Evolutionary conservation across 371 early-diverging fungal genomes (phyloP).

Genomic region (Circinella minor): DNA sequence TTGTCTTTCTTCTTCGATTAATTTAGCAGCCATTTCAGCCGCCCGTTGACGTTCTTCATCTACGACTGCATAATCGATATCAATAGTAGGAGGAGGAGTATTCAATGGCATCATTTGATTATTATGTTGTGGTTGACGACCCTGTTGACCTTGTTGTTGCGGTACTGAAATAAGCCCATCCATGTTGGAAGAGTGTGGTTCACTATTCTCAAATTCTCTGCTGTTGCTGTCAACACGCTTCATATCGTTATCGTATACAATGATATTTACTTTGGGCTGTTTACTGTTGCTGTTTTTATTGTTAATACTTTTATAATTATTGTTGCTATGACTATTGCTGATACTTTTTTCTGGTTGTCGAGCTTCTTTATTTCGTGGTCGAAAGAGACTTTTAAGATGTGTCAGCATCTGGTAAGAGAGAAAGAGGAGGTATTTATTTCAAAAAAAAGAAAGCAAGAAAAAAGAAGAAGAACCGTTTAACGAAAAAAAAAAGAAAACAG

Average conservation of each 20-base stretch:
- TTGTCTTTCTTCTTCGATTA: conserved; percentile 17
- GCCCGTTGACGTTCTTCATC: conserved; percentile 16
- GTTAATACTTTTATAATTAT: too few relatives aligned
- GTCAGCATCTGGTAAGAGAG: conserved; percentile 2
- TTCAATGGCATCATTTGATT: neutral
- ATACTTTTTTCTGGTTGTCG: neutral
- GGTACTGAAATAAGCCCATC: neutral
- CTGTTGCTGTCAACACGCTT: neutral
- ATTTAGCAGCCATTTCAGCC: conserved; percentile 12
- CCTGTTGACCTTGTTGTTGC: neutral
- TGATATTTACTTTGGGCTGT: conserved; percentile 1
- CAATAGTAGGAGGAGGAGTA: neutral
- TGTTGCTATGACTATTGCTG: neutral
- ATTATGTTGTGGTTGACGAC: neutral
- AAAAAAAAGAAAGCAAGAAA: neutral
- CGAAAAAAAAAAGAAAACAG: neutral
- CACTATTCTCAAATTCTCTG: neutral
- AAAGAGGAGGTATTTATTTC: neutral
- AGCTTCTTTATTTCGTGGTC: conserved; percentile 9
- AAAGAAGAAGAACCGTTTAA: neutral
- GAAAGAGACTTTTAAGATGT: conserved; percentile 12
- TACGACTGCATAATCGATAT: neutral
- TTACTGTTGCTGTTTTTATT: neutral
- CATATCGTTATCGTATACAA: conserved; percentile 8
- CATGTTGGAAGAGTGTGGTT: neutral